Conservation (phyloP, 1,284 basidiomycete genomes). For the Chondrostereum purpureum region DNA sequence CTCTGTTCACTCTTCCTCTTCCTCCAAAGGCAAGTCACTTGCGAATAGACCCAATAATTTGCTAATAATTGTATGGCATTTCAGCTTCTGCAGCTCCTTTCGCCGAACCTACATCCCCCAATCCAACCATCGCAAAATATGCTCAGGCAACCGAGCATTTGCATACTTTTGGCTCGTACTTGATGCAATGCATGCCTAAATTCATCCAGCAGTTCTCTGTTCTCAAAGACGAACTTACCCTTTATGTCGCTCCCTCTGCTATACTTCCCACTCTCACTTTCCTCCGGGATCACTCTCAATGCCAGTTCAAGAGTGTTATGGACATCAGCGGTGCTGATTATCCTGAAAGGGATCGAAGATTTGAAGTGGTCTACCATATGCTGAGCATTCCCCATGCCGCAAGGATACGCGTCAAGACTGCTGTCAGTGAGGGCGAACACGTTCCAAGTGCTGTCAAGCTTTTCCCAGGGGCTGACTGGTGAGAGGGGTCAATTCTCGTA, state of each 20-base stretch:
- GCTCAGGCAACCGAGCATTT: slow-evolving; percentile 68
- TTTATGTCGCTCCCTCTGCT: slow-evolving; percentile 82
- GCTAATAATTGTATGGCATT: not conserved
- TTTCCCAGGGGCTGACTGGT: slow-evolving; percentile 96
- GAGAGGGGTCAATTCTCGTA: slow-evolving; percentile 19
- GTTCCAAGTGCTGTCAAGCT: slow-evolving; percentile 81
- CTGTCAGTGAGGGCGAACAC: slow-evolving; percentile 92
- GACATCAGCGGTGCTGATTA: slow-evolving; percentile 96
- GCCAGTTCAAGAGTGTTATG: slow-evolving; percentile 90
- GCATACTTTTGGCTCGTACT: slow-evolving; percentile 87
- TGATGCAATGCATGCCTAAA: slow-evolving; percentile 87
- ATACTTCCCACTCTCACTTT: slow-evolving; percentile 87
- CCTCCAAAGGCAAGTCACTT: slow-evolving; percentile 38
- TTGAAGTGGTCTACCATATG: slow-evolving; percentile 97
- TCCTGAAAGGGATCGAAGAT: slow-evolving; percentile 88
- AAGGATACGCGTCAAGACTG: slow-evolving; percentile 96
- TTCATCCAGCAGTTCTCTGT: slow-evolving; percentile 98
- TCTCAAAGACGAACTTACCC: slow-evolving; percentile 92
- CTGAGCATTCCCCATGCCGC: slow-evolving; percentile 73
- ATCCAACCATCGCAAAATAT: slow-evolving; percentile 69
- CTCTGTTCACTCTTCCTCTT: slow-evolving; percentile 38
- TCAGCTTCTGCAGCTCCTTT: slow-evolving; percentile 74
- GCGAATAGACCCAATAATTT: not conserved
- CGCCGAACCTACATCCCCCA: slow-evolving; percentile 79
- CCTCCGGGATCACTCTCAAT: slow-evolving; percentile 93